Evolutionary conservation across 768 basidiomycete genomes (phyloP), one percentile per base, ranked within the genome.

Genomic region (Infundibulicybe gibba): DNA sequence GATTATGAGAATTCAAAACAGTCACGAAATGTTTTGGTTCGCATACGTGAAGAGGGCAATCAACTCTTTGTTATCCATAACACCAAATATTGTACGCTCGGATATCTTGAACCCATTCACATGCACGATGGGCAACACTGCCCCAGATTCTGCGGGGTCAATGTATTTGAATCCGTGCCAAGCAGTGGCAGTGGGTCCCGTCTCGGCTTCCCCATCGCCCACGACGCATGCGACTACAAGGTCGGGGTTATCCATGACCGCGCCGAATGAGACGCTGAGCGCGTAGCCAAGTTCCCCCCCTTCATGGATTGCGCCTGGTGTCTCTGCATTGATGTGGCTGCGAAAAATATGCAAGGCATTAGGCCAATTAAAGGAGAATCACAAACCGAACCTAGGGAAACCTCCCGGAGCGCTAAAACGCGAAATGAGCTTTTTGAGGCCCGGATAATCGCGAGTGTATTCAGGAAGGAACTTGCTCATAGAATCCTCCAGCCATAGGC

Each of bases 101-200:
- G 87, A 90, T 50, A 94, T 94, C 73, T 93, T 88, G 77, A 90
- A 91, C 13, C 88, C 86, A 53, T 93, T 93, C 52, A 87, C 79
- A 58, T 93, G 89, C 1, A 97, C 71, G 52, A 94, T 90, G 19
- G 92, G 93, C n/a, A 97, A 69, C 15, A 94, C 90, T 0, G 93
- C 91, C 15, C 93, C 92, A 2, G 85, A 87, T 65, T 94, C 92
- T 13, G 79, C 80, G 17, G 93, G 92, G 59, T 97, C 91, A 55
- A 94, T 80, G 61, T 86, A 97, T 71, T 97, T 94, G 80, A 74
- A 85, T 5, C 77, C 85, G 56, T 92, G 90, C 88, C 90, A 94
- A 15, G 86, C 85, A 13, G 80, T 71, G 5, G 87, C 86, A 32
- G 88, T 89, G 0, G 87, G 87, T 3, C 87, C 87, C 3, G 84